Evolutionary conservation across 2,329 filamentous ascomycete species (phyloP).

Genomic region (Trichoderma sp.): DNA sequence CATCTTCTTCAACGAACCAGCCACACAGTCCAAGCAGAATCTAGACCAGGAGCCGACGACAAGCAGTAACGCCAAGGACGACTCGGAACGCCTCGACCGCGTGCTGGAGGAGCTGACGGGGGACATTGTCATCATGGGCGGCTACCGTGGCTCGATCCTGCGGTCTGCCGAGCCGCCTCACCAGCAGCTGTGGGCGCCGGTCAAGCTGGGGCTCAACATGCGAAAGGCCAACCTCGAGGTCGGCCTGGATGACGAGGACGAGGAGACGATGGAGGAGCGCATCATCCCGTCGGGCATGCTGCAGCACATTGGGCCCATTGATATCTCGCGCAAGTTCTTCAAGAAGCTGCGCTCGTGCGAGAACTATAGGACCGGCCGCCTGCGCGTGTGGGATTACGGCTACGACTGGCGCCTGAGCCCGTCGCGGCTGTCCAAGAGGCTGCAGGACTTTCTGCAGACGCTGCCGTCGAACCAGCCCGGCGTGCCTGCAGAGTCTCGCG

Average conservation of each 20-base stretch:
- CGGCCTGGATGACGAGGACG: conserved; percentile 75
- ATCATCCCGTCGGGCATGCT: conserved; percentile 86
- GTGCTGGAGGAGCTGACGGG: conserved; percentile 69
- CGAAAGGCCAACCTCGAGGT: conserved; percentile 90
- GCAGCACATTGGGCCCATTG: conserved; percentile 86
- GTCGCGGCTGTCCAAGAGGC: conserved; percentile 64
- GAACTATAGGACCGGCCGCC: conserved; percentile 66
- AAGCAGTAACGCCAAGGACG: conserved; percentile 21
- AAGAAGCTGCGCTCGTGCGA: conserved; percentile 72
- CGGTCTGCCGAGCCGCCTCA: conserved; percentile 78
- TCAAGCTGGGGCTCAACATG: conserved; percentile 88
- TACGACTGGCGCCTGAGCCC: conserved; percentile 95
- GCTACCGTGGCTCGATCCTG: conserved; percentile 86
- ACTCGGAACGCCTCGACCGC: conserved; percentile 45
- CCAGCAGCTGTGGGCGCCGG: conserved; percentile 88
- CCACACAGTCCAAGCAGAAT: conserved; percentile 28
- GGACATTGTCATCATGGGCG: conserved; percentile 84
- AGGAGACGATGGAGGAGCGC: conserved; percentile 76
- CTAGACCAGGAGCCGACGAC: conserved; percentile 20
- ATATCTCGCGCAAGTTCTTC: conserved; percentile 80
- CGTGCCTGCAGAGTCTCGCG: conserved; percentile 52
- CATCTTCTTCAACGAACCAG: conserved; percentile 29
- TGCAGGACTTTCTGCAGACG: conserved; percentile 70
- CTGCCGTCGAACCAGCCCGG: conserved; percentile 70
- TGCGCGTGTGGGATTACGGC: conserved; percentile 85